Base-by-base conservation (phyloP, 306 rosid genomes). In the Arachis hypogaea region DNA sequence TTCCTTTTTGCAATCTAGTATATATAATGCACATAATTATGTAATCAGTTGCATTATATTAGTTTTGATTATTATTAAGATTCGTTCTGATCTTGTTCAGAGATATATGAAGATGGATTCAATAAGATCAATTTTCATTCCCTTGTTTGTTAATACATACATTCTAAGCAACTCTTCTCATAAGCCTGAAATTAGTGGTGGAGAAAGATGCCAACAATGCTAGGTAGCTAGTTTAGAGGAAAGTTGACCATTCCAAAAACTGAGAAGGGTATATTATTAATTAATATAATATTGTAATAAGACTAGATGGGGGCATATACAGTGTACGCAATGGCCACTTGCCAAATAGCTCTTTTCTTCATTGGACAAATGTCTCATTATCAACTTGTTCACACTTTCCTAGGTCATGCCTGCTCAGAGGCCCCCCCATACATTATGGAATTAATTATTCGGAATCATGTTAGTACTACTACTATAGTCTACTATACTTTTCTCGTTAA, bases 301-400 rank as follows among this genome's bases (percentile, higher is more conserved):
- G 51, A 41, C 30, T 62, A 49, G 64, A 63, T 38, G 30, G 65
- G 64, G 73, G 54, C 59, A 72, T 60, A 64, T 60, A 59, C 83
- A 74, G 54, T 55, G 72, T 59, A 66, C 72, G 43, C 77, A n/a
- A n/a, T 43, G 18, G 70, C 72, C 55, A 71, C 66, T 79, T 73
- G 81, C 81, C 83, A 66, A 67, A 6, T 36, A 78, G 8, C 29
- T 41, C 30, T 2, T 22, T 33, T 71, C 59, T 56, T 77, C 29
- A 77, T 85, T 86, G 77, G 83, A 75, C 88, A 80, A 71, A 78
- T 58, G 78, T 75, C 84, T 49, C 38, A 9, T 66, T 69, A 64
- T 77, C 86, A 80, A 85, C 82, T 64, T 66, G 82, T 41, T 76
- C 74, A 65, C 82, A 38, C 63, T 51, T 70, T 61, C 81, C 73